A percentile compares a stretch with the other conserved stretches of the same genome.
Evolutionary conservation across 2,329 filamentous ascomycete genomes (phyloP).

Genomic region (Cryphonectria radicalis): DNA sequence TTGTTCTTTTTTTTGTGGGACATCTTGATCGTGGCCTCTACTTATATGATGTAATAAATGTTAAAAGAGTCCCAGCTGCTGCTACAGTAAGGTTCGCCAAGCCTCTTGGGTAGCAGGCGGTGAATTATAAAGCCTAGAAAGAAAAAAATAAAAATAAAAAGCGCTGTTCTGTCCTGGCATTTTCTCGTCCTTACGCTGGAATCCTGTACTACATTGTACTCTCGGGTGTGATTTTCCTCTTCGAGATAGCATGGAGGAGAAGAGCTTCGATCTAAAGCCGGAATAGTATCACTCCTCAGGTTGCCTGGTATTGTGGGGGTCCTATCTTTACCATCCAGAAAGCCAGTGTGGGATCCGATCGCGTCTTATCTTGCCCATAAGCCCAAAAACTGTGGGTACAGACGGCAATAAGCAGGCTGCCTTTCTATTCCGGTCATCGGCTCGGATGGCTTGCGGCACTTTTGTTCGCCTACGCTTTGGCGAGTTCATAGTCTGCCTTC

Average conservation of each 20-base stretch:
- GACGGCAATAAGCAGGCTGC: background rate
- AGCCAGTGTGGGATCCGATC: background rate
- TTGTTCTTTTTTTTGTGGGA: background rate
- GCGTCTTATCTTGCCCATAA: background rate
- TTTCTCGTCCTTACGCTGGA: too few relatives aligned
- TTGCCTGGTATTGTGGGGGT: background rate
- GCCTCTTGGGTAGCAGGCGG: background rate
- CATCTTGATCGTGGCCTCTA: background rate
- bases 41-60: background rate
- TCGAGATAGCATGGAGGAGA: background rate
- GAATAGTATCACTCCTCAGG: background rate
- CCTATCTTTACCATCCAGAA: background rate
- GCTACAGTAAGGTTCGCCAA: background rate
- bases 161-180: too few relatives aligned
- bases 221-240: background rate
- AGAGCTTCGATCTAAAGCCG: background rate
- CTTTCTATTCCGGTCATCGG: background rate
- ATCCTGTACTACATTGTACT: background rate
- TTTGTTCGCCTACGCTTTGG: background rate
- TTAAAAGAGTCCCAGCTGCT: background rate
- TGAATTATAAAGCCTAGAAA: background rate
- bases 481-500: background rate
- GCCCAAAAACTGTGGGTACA: background rate
- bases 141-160: too few relatives aligned
- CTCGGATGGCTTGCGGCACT: background rate